These are phyloP conservation scores for Boletus tomentosulus DNA, from an alignment of 768 basidiomycete species.

Conservation along the genomic window DNA sequence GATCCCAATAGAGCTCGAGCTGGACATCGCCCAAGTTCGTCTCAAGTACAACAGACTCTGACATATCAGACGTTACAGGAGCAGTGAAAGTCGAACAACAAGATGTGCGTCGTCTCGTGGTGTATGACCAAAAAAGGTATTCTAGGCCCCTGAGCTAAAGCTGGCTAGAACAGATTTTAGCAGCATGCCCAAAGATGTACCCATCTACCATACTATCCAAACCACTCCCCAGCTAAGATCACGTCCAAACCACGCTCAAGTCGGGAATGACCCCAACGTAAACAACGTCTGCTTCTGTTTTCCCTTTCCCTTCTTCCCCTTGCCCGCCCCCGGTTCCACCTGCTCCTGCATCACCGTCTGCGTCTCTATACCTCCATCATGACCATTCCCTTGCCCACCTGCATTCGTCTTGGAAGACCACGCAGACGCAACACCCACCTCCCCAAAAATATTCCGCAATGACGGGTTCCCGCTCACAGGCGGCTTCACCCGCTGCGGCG, in stretches of 20 bases:
- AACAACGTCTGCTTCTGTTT: slow-evolving; percentile 87
- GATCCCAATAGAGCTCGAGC: slow-evolving; percentile 89
- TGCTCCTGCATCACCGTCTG: not conserved
- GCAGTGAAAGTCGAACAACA: not conserved
- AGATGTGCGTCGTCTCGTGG: not conserved
- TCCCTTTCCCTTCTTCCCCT: slow-evolving; percentile 73
- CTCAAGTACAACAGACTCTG: slow-evolving; percentile 63
- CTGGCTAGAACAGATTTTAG: not conserved
- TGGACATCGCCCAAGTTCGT: slow-evolving; percentile 85
- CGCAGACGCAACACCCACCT: slow-evolving; percentile 27
- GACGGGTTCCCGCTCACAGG: slow-evolving; percentile 61
- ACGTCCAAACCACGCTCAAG: slow-evolving; percentile 11
- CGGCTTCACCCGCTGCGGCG: slow-evolving; percentile 40
- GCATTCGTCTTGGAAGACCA: slow-evolving; percentile 22
- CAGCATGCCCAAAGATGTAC: not conserved
- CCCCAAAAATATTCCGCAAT: slow-evolving; percentile 54
- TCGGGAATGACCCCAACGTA: slow-evolving; percentile 51
- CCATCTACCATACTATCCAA: not conserved
- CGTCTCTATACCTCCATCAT: not conserved
- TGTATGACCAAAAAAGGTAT: not conserved
- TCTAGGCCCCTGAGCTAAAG: not conserved
- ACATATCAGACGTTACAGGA: slow-evolving; percentile 10
- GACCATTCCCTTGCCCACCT: not conserved
- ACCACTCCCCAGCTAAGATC: not conserved
- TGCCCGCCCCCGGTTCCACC: slow-evolving; percentile 19